Percentiles rank a stretch among this genome's conserved stretches.
Conservation (phyloP, 1,139 yeast species). For the Candida sanyaensis region DNA sequence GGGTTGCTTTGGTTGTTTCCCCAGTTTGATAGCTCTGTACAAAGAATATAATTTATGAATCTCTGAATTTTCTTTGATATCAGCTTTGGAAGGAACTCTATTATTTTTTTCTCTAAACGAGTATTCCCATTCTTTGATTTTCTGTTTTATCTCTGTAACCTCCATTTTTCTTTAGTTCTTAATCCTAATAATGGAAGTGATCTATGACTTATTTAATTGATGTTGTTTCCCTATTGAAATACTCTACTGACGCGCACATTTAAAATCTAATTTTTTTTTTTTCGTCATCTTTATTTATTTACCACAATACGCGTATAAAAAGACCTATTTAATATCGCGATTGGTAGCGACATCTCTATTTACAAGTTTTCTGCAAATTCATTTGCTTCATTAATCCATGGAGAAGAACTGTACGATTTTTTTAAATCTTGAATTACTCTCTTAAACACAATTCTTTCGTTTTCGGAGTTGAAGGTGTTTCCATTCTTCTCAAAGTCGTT, state of each 20-base stretch:
- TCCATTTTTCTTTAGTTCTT: slow-evolving; percentile 4
- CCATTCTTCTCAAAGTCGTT: slow-evolving; percentile 20
- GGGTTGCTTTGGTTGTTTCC: slow-evolving; percentile 4
- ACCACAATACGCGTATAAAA: slow-evolving; percentile 3
- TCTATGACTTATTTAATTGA: neutral
- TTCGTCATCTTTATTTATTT: neutral
- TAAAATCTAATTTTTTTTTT: neutral
- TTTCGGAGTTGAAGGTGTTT: slow-evolving; percentile 19
- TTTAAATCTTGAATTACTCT: slow-evolving; percentile 22
- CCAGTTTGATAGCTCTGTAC: slow-evolving; percentile 12
- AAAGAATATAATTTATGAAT: slow-evolving; percentile 41
- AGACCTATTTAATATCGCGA: neutral
- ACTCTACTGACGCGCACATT: neutral
- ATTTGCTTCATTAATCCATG: slow-evolving; percentile 16
- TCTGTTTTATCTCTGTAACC: slow-evolving; percentile 28
- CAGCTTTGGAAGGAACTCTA: slow-evolving; percentile 53
- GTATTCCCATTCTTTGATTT: slow-evolving; percentile 68
- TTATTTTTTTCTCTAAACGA: slow-evolving; percentile 43
- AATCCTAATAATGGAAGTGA: neutral
- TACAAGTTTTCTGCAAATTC: slow-evolving; percentile 11
- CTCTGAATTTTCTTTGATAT: slow-evolving; percentile 49
- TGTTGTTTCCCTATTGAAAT: neutral
- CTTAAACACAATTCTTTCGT: slow-evolving; percentile 25
- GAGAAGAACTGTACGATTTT: slow-evolving; percentile 7
- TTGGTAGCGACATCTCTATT: slow-evolving; percentile 5